Conservation (phyloP, 306 rosid genomes). For the Phaseolus lunatus region DNA sequence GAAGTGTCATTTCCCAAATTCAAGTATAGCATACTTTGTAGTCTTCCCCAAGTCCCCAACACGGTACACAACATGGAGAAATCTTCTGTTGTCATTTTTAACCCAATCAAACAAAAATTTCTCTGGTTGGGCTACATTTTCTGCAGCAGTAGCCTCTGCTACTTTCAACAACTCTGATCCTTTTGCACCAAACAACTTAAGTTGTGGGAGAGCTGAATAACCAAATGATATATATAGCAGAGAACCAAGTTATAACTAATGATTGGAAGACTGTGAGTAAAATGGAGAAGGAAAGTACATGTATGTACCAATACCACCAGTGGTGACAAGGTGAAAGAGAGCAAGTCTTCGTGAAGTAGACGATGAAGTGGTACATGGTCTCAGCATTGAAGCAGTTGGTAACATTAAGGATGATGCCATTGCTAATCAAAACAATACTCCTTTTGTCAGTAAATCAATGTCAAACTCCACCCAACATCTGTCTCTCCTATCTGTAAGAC, state of each 20-base stretch:
- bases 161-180: slow-evolving; percentile 58
- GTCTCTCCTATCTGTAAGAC: background rate
- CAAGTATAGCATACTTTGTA: slow-evolving; percentile 63
- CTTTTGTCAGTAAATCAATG: background rate
- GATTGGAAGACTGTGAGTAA: background rate
- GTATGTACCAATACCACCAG: slow-evolving; percentile 43
- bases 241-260: slow-evolving; percentile 27
- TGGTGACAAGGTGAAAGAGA: slow-evolving; percentile 59
- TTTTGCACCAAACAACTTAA: slow-evolving; percentile 62
- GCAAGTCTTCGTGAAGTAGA: slow-evolving; percentile 53
- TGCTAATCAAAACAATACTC: slow-evolving; percentile 8
- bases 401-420: slow-evolving; percentile 44
- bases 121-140: slow-evolving; percentile 55
- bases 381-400: slow-evolving; percentile 12
- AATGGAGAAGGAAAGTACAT: background rate
- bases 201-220: slow-evolving; percentile 70
- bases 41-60: slow-evolving; percentile 87
- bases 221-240: slow-evolving; percentile 40
- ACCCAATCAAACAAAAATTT: slow-evolving; percentile 80
- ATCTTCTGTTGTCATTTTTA: slow-evolving; percentile 72
- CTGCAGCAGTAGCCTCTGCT: slow-evolving; percentile 53
- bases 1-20: slow-evolving; percentile 10
- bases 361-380: slow-evolving; percentile 25
- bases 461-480: background rate
- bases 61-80: slow-evolving; percentile 86